Conservation (phyloP, 495 filamentous ascomycete species). For the Penicillium macrosclerotiorum region DNA sequence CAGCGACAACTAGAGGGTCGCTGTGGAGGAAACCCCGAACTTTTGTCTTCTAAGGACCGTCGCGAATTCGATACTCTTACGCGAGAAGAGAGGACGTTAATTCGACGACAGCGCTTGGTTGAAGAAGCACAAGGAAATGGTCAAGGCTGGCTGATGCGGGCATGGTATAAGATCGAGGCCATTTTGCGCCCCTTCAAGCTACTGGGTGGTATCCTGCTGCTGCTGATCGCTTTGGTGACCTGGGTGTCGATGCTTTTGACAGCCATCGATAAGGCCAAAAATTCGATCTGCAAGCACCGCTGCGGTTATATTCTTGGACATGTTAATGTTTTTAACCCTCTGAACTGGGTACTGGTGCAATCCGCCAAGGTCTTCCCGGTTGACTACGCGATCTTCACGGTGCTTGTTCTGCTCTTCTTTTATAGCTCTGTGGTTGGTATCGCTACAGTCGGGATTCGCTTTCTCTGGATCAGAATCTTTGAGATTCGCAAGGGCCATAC, state of each 20-base stretch:
- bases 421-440: constrained; percentile 81
- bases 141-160: constrained; percentile 62
- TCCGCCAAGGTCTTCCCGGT: constrained; percentile 83
- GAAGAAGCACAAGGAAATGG: constrained; percentile 75
- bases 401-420: constrained; percentile 84
- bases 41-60: constrained; percentile 78
- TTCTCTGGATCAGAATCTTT: constrained; percentile 92
- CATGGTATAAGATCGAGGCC: constrained; percentile 75
- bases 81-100: constrained; percentile 87
- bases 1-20: constrained; percentile 88
- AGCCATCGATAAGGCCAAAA: constrained; percentile 91
- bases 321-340: constrained; percentile 89
- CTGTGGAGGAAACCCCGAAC: constrained; percentile 70
- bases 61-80: constrained; percentile 83
- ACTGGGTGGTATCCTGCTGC: constrained; percentile 73
- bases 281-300: constrained; percentile 83
- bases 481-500: constrained; percentile 85
- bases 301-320: constrained; percentile 94
- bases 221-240: constrained; percentile 66
- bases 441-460: constrained; percentile 83
- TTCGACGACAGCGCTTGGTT: constrained; percentile 82
- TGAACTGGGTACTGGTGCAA: constrained; percentile 87
- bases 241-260: constrained; percentile 95
- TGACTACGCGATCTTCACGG: constrained; percentile 84
- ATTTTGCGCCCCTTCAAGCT: constrained; percentile 82